Evolutionary conservation across 495 filamentous ascomycete genomes (phyloP), one percentile per base, ranked within the genome.

Genomic region (Achaetomiella virescens): DNA sequence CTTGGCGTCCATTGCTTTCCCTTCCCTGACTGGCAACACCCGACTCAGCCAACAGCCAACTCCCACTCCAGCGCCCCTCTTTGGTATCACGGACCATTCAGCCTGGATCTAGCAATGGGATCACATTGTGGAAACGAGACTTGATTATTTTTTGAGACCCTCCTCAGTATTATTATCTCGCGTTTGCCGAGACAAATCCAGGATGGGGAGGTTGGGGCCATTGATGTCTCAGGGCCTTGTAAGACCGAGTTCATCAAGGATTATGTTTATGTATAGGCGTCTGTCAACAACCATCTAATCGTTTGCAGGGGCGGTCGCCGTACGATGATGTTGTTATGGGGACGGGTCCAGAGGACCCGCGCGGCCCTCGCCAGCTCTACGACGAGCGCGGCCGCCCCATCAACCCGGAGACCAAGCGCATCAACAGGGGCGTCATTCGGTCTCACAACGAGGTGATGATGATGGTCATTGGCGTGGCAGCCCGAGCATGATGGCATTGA

Each of bases 381-480:
- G 86, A 89, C 68, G 76, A 79, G n/a, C 77, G 81, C 51, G 87
- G 86, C 14, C 82, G 85, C 50, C 83, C 87, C 7, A 70, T 83
- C 36, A 89, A 89, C 61, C 76, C 76, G 0, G 77, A 78, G 44
- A 81, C 74, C 2, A 75, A 74, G 52, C 64, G 69, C 12, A 73
- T 75, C 58, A 78, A 79, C 54, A 66, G 70, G 45, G 75, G 79
- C 49, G 65, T 79, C 9, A 73, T 82, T 18, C 70, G 78, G 27
- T 74, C 79, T 24, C 77, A 80, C 55, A 82, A 82, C 59, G 78
- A 82, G 55, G 78, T 82, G 1, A 79, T 82, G 1, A 79, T 82
- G 78, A 69, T 70, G 12, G 77, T 78, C 14, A 79, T 79, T 10
- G 79, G 79, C 17, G 75, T 79, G 15, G 76, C 75, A 79, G 47